Evolutionary conservation across 2,329 filamentous ascomycete genomes (phyloP).

Genomic region (Stemphylium lycopersici): DNA sequence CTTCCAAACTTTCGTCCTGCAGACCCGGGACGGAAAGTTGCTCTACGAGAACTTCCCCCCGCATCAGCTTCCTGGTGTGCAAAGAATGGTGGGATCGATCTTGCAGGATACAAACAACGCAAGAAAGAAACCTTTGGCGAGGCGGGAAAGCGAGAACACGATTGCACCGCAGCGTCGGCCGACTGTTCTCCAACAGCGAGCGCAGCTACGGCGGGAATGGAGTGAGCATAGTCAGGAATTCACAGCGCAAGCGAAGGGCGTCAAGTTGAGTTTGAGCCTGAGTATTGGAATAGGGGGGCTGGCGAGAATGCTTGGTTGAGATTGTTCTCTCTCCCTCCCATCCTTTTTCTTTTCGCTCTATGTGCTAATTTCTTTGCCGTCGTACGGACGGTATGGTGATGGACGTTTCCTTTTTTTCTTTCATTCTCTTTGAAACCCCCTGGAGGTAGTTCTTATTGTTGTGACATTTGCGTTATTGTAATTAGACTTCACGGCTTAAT

Average conservation of each 20-base stretch:
- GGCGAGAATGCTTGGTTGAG: slow-evolving; percentile 29
- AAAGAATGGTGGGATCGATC: slow-evolving; percentile 27
- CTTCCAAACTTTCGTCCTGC: slow-evolving; percentile 37
- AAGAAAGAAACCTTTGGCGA: slow-evolving; percentile 6
- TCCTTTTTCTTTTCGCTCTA: too few species aligned
- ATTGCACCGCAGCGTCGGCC: slow-evolving; percentile 12
- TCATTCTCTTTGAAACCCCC: too few species aligned
- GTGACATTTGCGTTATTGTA: too few species aligned
- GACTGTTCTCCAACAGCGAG: slow-evolving; percentile 29
- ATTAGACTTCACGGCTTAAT: too few species aligned
- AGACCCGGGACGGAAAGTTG: slow-evolving; percentile 31
- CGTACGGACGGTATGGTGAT: too few species aligned
- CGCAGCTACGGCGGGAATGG: slow-evolving; percentile 36
- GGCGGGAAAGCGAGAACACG: slow-evolving; percentile 9
- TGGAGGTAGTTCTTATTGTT: too few species aligned
- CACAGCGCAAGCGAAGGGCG: slow-evolving; percentile 30
- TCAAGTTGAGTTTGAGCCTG: slow-evolving; percentile 40
- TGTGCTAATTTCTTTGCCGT: too few species aligned
- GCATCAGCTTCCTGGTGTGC: slow-evolving; percentile 26
- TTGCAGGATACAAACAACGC: slow-evolving; percentile 23
- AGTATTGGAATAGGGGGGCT: slow-evolving; percentile 35
- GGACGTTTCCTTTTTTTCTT: too few species aligned
- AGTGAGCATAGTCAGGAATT: slow-evolving; percentile 33
- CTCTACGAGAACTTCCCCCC: slow-evolving; percentile 35
- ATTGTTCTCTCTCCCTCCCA: neutral